These are phyloP conservation scores for Penicillium sclerotigenum DNA, from an alignment of 2,329 filamentous ascomycete species.

Conservation along the genomic window DNA sequence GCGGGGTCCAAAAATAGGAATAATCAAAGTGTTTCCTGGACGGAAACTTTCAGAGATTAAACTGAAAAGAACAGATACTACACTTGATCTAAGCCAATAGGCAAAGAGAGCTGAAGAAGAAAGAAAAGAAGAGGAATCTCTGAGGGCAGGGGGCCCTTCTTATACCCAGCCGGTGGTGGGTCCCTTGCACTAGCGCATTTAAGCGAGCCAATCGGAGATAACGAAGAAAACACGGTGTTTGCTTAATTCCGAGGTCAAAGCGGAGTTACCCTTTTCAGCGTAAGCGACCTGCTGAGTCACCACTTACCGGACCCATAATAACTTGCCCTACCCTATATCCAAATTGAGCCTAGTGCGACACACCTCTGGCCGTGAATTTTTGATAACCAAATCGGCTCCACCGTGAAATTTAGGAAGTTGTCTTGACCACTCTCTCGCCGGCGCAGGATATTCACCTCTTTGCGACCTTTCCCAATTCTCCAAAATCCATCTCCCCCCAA, in stretches of 20 bases:
- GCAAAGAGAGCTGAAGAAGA: slow-evolving; percentile 52
- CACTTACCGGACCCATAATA: not conserved
- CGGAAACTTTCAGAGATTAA: slow-evolving; percentile 86
- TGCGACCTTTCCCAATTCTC: slow-evolving; percentile 56
- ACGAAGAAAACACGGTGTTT: not conserved
- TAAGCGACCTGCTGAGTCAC: not conserved
- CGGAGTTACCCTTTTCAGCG: not conserved
- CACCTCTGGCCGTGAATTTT: slow-evolving; percentile 24
- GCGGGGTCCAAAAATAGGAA: slow-evolving; percentile 68
- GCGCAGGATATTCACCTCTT: slow-evolving; percentile 92
- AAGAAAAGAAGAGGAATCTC: slow-evolving; percentile 43
- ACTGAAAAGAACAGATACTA: slow-evolving; percentile 98
- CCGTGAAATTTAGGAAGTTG: slow-evolving; percentile 27
- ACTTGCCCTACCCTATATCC: slow-evolving; percentile 1
- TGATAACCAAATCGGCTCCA: slow-evolving; percentile 24
- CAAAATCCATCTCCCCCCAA: slow-evolving; percentile 31
- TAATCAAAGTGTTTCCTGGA: slow-evolving; percentile 74
- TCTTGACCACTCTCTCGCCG: slow-evolving; percentile 36
- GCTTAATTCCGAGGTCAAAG: not conserved
- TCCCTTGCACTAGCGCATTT: not conserved
- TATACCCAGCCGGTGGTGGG: slow-evolving; percentile 28
- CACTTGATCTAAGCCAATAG: slow-evolving; percentile 81
- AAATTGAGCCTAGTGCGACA: slow-evolving; percentile 25
- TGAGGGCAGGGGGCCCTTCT: slow-evolving; percentile 19
- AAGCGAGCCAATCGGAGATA: slow-evolving; percentile 2